These are phyloP conservation scores for Quercus alba DNA, from an alignment of 306 rosid species.

Conservation along the genomic window DNA sequence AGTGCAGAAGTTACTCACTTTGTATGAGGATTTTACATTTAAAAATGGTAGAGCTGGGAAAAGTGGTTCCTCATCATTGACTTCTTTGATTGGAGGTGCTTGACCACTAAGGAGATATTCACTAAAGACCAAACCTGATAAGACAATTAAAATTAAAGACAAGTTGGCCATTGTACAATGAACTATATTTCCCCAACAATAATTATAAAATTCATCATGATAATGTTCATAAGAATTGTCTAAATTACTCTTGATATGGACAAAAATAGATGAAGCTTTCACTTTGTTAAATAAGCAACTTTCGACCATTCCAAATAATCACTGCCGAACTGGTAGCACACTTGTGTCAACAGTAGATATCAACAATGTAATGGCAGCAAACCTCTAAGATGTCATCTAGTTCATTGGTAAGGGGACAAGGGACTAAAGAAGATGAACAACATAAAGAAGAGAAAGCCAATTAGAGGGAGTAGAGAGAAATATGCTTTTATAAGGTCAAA, in stretches of 20 bases:
- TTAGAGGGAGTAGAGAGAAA: background rate
- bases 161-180: background rate
- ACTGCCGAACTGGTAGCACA: background rate
- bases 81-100: constrained; percentile 81
- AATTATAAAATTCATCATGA: background rate
- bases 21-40: constrained; percentile 45
- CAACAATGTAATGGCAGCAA: background rate
- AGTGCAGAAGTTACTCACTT: constrained; percentile 45
- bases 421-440: background rate
- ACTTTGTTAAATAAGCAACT: background rate
- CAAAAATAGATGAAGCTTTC: background rate
- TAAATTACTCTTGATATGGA: background rate
- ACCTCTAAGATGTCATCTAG: background rate
- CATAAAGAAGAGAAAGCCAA: background rate
- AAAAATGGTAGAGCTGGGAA: constrained; percentile 75
- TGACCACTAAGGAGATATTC: constrained; percentile 90
- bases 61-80: constrained; percentile 87
- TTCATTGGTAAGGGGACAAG: background rate
- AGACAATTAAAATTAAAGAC: constrained; percentile 30
- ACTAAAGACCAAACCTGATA: constrained; percentile 85
- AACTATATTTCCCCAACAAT: background rate
- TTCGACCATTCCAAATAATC: background rate
- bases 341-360: background rate
- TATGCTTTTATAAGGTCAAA: too few species aligned
- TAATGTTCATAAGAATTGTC: background rate